Percentiles rank a stretch among this genome's conserved stretches.
phyloP scores from a whole-genome alignment of 768 basidiomycete genomes.

The Daedalea quercina region DNA sequence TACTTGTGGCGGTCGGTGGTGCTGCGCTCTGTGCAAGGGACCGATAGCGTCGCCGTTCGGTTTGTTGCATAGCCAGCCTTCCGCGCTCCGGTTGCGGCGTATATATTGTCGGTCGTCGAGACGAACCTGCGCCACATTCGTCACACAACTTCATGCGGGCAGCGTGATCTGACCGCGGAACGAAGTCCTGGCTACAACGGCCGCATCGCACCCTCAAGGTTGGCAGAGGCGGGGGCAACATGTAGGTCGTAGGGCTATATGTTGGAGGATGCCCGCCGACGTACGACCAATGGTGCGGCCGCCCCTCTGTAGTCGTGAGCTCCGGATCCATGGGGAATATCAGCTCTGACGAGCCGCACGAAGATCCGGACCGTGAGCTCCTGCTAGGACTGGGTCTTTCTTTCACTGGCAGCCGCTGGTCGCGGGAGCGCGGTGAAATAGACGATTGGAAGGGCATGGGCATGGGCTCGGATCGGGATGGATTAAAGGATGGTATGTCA shows the following conservation, averaged over 20 bases:
- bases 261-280: not conserved
- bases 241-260: not conserved
- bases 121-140: no score
- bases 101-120: no score
- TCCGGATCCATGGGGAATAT: not conserved
- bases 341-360: not conserved
- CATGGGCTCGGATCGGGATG: not conserved
- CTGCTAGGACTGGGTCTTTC: not conserved
- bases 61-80: no score
- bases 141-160: no score
- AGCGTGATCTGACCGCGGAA: no score
- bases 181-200: no score
- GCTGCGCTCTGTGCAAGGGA: no score
- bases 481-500: not conserved
- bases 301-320: not conserved
- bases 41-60: no score
- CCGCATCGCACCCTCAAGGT: no score
- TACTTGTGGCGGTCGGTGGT: no score
- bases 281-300: not conserved
- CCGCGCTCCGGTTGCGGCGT: no score
- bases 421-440: not conserved
- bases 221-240: no score
- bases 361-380: not conserved
- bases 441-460: not conserved
- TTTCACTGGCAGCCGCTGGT: not conserved